phyloP scores from a whole-genome alignment of 495 filamentous ascomycete species.

The Friedmanniomyces endolithicus region DNA sequence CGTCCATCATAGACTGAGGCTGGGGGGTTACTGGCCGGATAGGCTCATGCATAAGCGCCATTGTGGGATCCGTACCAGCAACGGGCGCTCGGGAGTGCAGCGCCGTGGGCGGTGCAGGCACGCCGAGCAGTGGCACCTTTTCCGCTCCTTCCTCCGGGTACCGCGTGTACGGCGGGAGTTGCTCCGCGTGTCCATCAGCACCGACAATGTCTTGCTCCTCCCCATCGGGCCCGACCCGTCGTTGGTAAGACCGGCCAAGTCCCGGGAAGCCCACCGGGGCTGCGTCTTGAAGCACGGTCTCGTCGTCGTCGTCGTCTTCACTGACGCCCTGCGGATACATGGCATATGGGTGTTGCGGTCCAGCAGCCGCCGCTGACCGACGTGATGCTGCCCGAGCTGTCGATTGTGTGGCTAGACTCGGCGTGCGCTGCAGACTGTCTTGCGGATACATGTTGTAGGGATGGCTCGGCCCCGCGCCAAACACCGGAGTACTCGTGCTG shows the following conservation, averaged over 20 bases:
- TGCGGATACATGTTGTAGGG: conserved; percentile 34
- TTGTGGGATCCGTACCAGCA: conserved; percentile 14
- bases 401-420: conserved; percentile 26
- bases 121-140: conserved; percentile 10
- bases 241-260: conserved; percentile 48
- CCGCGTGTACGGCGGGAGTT: conserved; percentile 76
- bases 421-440: conserved; percentile 24
- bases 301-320: conserved; percentile 38
- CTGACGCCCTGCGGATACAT: conserved; percentile 73
- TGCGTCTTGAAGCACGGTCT: conserved; percentile 25
- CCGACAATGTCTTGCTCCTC: conserved; percentile 83
- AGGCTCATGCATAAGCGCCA: conserved; percentile 16
- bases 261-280: conserved; percentile 70
- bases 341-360: conserved; percentile 78
- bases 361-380: conserved; percentile 17
- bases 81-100: conserved; percentile 17
- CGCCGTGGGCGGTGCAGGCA: conserved; percentile 8
- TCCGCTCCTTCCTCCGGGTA: conserved; percentile 47
- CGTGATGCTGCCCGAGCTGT: conserved; percentile 6
- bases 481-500: conserved; percentile 23
- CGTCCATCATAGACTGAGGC: conserved; percentile 19
- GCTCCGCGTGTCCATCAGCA: conserved; percentile 82
- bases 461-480: conserved; percentile 27
- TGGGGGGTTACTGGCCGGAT: conserved; percentile 8
- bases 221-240: conserved; percentile 62